A percentile compares a stretch with the other conserved stretches of the same genome.
Evolutionary conservation across 352 stramenopile species (phyloP).

Genomic region (Nothophytophthora sp.): DNA sequence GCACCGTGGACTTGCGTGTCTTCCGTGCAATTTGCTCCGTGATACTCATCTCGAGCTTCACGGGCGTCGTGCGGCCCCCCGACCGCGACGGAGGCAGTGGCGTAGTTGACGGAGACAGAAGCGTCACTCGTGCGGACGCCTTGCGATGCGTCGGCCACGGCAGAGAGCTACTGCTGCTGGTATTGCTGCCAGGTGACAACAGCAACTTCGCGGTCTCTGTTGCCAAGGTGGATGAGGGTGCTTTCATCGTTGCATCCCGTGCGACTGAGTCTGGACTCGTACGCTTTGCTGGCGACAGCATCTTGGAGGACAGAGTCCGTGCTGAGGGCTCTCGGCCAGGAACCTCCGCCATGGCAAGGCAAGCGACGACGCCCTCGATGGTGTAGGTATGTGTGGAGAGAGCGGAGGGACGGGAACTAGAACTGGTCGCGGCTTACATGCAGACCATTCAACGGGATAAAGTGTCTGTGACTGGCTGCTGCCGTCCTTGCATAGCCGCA

Average conservation of each 20-base stretch:
- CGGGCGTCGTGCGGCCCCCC: constrained; percentile 17
- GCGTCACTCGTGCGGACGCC: constrained; percentile 31
- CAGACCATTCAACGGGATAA: too few species aligned
- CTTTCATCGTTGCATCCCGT: not conserved
- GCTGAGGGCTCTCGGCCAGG: too few species aligned
- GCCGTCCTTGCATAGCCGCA: too few species aligned
- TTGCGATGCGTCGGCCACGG: constrained; percentile 9
- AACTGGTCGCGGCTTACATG: too few species aligned
- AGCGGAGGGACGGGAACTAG: too few species aligned
- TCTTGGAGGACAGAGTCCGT: not conserved
- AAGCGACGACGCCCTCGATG: too few species aligned
- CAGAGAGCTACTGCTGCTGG: constrained; percentile 12
- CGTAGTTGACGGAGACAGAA: constrained; percentile 19
- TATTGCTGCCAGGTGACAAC: constrained; percentile 1
- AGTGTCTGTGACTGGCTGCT: too few species aligned
- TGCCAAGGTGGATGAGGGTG: constrained; percentile 27
- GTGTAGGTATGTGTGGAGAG: too few species aligned
- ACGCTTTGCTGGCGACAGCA: constrained; percentile 1
- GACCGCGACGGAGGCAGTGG: constrained; percentile 20
- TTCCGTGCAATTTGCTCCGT: constrained; percentile 73
- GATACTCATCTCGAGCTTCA: constrained; percentile 55
- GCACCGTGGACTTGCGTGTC: constrained; percentile 66
- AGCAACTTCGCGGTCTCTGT: constrained; percentile 13
- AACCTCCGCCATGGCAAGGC: constrained; percentile 6
- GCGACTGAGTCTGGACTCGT: too few species aligned